phyloP scores from a whole-genome alignment of 73 alveolate species.

The Paramecium biaurelia region DNA sequence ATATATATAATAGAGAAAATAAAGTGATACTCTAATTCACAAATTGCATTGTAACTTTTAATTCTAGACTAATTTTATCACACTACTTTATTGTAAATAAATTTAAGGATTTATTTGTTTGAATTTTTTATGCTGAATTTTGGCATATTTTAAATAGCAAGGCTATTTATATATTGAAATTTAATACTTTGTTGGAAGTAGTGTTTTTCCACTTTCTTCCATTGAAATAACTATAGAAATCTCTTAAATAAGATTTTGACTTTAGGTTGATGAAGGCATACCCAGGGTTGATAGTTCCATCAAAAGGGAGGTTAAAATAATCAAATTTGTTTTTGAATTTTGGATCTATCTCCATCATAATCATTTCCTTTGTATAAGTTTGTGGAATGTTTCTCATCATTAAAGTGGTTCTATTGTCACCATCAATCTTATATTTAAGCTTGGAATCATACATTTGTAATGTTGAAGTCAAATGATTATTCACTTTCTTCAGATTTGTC shows the following conservation, averaged over 20 bases:
- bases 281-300: neutral
- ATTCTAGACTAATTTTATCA: constrained; percentile 16
- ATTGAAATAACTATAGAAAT: constrained; percentile 28
- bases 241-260: neutral
- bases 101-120: neutral
- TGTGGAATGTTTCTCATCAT: constrained; percentile 16
- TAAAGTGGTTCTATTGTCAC: constrained; percentile 22
- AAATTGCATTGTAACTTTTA: neutral
- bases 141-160: constrained; percentile 17
- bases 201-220: constrained; percentile 35
- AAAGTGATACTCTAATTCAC: neutral
- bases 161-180: neutral
- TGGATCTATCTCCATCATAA: neutral
- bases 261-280: constrained; percentile 33
- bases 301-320: constrained; percentile 27
- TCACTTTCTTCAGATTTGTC: constrained; percentile 31
- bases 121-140: neutral
- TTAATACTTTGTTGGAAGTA: neutral
- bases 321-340: constrained; percentile 23
- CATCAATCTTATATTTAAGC: neutral
- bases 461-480: constrained; percentile 47
- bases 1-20: neutral
- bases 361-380: constrained; percentile 3
- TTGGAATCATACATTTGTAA: neutral
- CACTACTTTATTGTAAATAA: neutral